Base-by-base conservation (phyloP, 805 yeast species). In the Tetrapisispora phaffii region DNA sequence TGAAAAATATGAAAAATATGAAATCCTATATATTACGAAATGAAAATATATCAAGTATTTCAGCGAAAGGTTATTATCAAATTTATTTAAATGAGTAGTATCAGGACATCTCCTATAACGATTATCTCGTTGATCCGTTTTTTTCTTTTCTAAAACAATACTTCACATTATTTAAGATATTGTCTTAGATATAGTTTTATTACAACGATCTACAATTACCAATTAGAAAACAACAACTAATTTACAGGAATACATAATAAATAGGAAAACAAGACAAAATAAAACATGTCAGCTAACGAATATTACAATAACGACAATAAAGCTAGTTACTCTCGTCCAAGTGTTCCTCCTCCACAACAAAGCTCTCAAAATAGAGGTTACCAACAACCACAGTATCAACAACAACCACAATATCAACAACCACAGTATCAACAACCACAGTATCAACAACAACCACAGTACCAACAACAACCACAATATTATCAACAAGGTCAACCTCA, bases 391-490 rank as follows among this genome's bases (percentile, higher is more conserved):
- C 46, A 39, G 29, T 48, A 49, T 34, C 42, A 39, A 40, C 49
- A 39, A 39, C 49, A 45, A 32, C 59, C 52, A 37, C 54, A 49
- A 32, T 48, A 46, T 21, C 49, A 47, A 36, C 44, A 50, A 3
- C 50, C 39, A 32, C 55, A 51, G 33, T 50, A 47, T 37, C 51
- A 48, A 26, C 51, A 52, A 36, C 50, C n/a, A n/a, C n/a, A 51
- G 35, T 54, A 57, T 42, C 57, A 47, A 46, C 62, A 68, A 62
- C 62, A 71, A 55, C 63, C 66, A 50, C 60, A 56, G 55, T 55
- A 60, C 62, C 49, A 60, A 50, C 50, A 47, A 45, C 57, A 67
- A 60, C 64, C 73, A 70, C 51, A 72, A 59, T 63, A 64, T 65
- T 52, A 66, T 68, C 59, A 72, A 67, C 65, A 56, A 15, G 66